Evolutionary conservation across 371 early-diverging fungal genomes (phyloP).

Genomic region (Mortierella sp.): DNA sequence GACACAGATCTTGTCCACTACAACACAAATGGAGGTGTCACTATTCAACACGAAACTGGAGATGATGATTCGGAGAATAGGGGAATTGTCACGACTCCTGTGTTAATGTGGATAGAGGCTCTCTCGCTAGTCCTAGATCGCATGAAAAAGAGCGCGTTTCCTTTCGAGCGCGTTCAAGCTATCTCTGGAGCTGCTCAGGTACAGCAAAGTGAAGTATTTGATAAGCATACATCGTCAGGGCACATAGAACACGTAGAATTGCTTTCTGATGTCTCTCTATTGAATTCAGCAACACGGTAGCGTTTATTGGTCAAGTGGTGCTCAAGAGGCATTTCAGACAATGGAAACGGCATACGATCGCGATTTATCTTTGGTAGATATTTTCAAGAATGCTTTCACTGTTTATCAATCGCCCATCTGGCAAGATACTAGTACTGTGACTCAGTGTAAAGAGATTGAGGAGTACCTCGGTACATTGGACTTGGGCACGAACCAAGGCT

Average conservation of each 20-base stretch:
- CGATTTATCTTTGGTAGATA: conserved; percentile 59
- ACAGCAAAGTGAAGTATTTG: conserved; percentile 2
- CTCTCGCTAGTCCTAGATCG: conserved; percentile 70
- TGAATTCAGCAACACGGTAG: conserved; percentile 82
- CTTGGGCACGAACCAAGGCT: not conserved
- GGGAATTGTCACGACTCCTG: conserved; percentile 75
- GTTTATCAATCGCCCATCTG: conserved; percentile 81
- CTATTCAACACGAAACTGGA: not conserved
- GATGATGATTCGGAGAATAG: not conserved
- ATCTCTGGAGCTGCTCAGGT: conserved; percentile 84
- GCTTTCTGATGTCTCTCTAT: not conserved
- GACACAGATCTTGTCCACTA: conserved; percentile 38
- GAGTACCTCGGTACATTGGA: conserved; percentile 65
- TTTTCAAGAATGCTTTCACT: conserved; percentile 73
- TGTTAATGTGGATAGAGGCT: conserved; percentile 86
- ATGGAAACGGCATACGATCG: conserved; percentile 43
- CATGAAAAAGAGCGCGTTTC: conserved; percentile 47
- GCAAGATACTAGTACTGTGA: conserved; percentile 84
- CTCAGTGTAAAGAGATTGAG: conserved; percentile 76
- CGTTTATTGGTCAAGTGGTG: conserved; percentile 78
- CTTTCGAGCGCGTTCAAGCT: conserved; percentile 60
- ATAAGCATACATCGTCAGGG: not conserved
- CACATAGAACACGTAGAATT: not conserved
- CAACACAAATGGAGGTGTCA: conserved; percentile 47
- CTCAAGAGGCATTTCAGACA: conserved; percentile 55